Conservation (phyloP, 2,329 filamentous ascomycete genomes). For the Dothistroma septosporum region DNA sequence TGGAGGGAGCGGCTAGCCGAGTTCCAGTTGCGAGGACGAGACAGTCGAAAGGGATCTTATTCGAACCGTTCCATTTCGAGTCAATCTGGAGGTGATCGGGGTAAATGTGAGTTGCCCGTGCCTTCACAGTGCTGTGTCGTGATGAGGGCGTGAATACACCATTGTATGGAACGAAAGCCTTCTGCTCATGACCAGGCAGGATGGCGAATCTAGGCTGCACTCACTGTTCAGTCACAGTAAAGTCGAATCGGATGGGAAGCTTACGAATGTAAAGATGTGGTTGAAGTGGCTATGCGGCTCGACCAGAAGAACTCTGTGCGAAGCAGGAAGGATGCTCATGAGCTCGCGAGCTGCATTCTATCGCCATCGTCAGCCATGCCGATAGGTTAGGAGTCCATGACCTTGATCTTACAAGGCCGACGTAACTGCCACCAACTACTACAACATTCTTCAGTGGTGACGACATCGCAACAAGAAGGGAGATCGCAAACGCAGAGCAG, state of each 20-base stretch:
- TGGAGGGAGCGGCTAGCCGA: slow-evolving; percentile 16
- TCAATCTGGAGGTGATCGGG: slow-evolving; percentile 16
- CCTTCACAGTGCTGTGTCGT: slow-evolving; percentile 13
- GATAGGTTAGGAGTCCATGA: fast-evolving
- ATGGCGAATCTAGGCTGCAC: slow-evolving; percentile 21
- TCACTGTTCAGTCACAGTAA: not conserved
- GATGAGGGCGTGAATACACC: slow-evolving; percentile 13
- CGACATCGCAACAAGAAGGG: not conserved
- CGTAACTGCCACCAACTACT: slow-evolving; percentile 22
- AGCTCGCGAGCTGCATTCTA: slow-evolving; percentile 18
- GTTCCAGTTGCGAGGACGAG: slow-evolving; percentile 23
- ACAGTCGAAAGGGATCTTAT: slow-evolving; percentile 20
- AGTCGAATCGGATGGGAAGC: slow-evolving; percentile 2
- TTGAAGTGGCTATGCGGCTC: slow-evolving; percentile 23
- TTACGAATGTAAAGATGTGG: slow-evolving; percentile 22
- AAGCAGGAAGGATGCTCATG: slow-evolving; percentile 17
- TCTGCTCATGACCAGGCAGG: slow-evolving; percentile 21
- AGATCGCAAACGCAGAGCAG: not conserved
- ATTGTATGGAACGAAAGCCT: slow-evolving; percentile 23
- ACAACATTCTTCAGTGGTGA: slow-evolving; percentile 20
- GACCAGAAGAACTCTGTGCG: slow-evolving; percentile 20
- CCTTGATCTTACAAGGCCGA: slow-evolving; percentile 15
- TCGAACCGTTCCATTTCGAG: slow-evolving; percentile 15
- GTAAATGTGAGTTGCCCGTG: slow-evolving; percentile 18
- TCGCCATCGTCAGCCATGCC: not conserved